phyloP scores from a whole-genome alignment of 2,329 filamentous ascomycete species.

The Colletotrichum sp. region DNA sequence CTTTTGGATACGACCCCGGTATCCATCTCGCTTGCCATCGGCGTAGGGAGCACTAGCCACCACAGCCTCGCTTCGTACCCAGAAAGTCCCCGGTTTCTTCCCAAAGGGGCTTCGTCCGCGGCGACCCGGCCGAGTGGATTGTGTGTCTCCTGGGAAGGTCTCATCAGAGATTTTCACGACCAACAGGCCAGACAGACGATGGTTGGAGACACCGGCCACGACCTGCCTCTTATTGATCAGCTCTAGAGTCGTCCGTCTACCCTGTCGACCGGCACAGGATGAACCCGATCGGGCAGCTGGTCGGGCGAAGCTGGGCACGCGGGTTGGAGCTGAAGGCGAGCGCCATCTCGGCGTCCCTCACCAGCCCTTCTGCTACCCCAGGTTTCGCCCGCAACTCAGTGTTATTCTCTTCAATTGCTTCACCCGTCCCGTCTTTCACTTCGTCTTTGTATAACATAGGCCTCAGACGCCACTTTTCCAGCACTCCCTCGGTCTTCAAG shows the following conservation, averaged over 20 bases:
- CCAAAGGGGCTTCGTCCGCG: background rate
- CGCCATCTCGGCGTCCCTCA: background rate
- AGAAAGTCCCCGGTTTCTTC: slow-evolving; percentile 8
- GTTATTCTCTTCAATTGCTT: background rate
- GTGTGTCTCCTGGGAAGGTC: background rate
- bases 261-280: slow-evolving; percentile 1
- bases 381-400: background rate
- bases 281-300: slow-evolving; percentile 21
- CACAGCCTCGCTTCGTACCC: background rate
- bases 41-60: slow-evolving; percentile 13
- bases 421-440: background rate
- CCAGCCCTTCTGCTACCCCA: background rate
- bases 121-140: background rate
- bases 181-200: background rate
- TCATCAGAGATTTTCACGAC: slow-evolving; percentile 14
- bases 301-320: slow-evolving; percentile 6
- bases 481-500: background rate
- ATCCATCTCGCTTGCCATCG: slow-evolving; percentile 12
- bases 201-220: background rate
- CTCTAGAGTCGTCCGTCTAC: background rate
- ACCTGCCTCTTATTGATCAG: slow-evolving; percentile 5
- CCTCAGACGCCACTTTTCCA: background rate
- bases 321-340: background rate
- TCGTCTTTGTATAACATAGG: slow-evolving; percentile 6
- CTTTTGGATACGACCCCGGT: background rate